These are phyloP conservation scores for Monosporozyma aerobia DNA, from an alignment of 805 yeast species.

Conservation along the genomic window DNA sequence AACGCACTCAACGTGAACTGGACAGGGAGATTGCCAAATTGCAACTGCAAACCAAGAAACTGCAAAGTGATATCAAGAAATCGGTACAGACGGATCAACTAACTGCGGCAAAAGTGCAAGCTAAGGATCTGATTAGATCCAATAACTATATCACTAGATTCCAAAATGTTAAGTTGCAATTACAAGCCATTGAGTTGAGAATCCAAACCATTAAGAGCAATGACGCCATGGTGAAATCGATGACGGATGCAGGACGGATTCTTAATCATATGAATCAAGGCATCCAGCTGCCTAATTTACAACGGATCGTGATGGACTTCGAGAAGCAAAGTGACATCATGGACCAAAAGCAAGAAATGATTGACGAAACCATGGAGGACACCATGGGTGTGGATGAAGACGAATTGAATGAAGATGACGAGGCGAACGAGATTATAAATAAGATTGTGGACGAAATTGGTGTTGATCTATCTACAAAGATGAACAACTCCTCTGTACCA, in stretches of 20 bases:
- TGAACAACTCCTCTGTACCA: slow-evolving; percentile 39
- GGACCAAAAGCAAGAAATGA: slow-evolving; percentile 98
- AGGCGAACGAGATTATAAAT: slow-evolving; percentile 82
- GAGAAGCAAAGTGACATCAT: slow-evolving; percentile 89
- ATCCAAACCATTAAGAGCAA: slow-evolving; percentile 87
- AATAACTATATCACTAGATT: slow-evolving; percentile 74
- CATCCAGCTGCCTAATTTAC: slow-evolving; percentile 85
- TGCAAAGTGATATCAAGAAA: slow-evolving; percentile 77
- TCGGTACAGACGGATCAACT: slow-evolving; percentile 86
- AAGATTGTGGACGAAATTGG: slow-evolving; percentile 95
- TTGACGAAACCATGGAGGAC: slow-evolving; percentile 97
- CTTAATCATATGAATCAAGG: slow-evolving; percentile 79
- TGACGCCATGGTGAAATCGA: slow-evolving; percentile 89
- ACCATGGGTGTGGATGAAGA: slow-evolving; percentile 82
- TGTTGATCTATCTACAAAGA: slow-evolving; percentile 56
- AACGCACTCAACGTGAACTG: slow-evolving; percentile 87
- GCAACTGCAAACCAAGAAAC: slow-evolving; percentile 85
- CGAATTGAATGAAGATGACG: slow-evolving; percentile 68
- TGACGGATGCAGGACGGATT: slow-evolving; percentile 86
- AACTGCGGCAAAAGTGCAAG: slow-evolving; percentile 86
- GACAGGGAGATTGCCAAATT: slow-evolving; percentile 80
- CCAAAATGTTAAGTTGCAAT: slow-evolving; percentile 85
- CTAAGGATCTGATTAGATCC: slow-evolving; percentile 88
- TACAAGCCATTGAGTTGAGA: slow-evolving; percentile 87
- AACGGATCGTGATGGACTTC: slow-evolving; percentile 88